Evolutionary conservation across 805 yeast species (phyloP).

Genomic region (Peterozyma xylosa): DNA sequence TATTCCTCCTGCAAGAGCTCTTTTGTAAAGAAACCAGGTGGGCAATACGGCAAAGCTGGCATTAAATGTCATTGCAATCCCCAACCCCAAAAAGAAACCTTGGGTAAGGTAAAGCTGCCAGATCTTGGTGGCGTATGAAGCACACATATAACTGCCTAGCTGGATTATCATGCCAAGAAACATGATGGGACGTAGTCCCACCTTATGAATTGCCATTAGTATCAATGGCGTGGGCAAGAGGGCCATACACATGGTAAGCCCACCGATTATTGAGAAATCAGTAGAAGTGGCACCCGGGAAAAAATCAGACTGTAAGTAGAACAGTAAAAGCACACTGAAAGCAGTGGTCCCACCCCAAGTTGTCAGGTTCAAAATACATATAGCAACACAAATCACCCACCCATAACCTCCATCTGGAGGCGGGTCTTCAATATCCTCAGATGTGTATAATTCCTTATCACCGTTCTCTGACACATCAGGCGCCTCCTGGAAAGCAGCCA

Average conservation of each 20-base stretch:
- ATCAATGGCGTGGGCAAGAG: conserved; percentile 16
- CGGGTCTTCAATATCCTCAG: background rate
- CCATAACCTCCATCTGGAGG: conserved; percentile 4
- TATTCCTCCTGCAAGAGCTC: conserved; percentile 33
- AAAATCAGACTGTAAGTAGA: conserved; percentile 37
- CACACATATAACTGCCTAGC: conserved; percentile 39
- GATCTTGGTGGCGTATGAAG: conserved; percentile 39
- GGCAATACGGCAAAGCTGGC: conserved; percentile 42
- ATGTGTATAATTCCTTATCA: background rate
- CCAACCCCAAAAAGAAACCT: conserved; percentile 42
- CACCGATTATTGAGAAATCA: conserved; percentile 57
- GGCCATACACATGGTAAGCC: conserved; percentile 30
- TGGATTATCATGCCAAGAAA: conserved; percentile 33
- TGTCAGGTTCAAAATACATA: conserved; percentile 29
- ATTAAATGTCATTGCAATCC: conserved; percentile 42
- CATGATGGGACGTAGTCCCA: conserved; percentile 16
- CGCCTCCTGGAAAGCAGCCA: no score
- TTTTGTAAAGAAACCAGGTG: conserved; percentile 42
- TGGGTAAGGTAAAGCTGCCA: conserved; percentile 48
- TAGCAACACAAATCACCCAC: conserved; percentile 22
- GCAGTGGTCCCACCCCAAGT: conserved; percentile 64
- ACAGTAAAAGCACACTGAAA: conserved; percentile 51
- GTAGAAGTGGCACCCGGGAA: conserved; percentile 44
- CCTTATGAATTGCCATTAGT: conserved; percentile 11
- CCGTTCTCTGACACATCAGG: background rate